Evolutionary conservation across 768 basidiomycete genomes (phyloP).

Genomic region (Coprinopsis strossmayeri): DNA sequence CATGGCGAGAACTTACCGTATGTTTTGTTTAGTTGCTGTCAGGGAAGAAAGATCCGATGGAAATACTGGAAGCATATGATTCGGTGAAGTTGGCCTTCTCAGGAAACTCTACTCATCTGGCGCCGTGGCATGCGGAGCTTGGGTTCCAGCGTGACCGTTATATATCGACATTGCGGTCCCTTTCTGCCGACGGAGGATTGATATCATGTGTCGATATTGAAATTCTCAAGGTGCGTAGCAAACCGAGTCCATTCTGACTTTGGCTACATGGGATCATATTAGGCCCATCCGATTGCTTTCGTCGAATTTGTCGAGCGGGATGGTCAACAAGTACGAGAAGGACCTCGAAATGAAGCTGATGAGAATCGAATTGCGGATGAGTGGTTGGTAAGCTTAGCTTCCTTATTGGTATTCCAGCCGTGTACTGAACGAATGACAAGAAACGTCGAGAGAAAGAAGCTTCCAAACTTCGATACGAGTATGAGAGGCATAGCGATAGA

Average conservation of each 20-base stretch:
- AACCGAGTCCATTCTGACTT: not conserved
- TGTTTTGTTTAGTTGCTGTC: slow-evolving; percentile 50
- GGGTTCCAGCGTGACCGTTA: slow-evolving; percentile 67
- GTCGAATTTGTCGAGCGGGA: slow-evolving; percentile 57
- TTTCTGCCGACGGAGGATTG: slow-evolving; percentile 77
- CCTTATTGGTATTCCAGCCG: not conserved
- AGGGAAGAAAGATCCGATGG: slow-evolving; percentile 69
- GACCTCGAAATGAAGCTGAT: slow-evolving; percentile 65
- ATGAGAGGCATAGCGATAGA: slow-evolving; percentile 47
- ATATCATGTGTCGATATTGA: slow-evolving; percentile 71
- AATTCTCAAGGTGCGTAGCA: slow-evolving; percentile 48
- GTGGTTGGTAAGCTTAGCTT: slow-evolving; percentile 57
- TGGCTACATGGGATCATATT: not conserved
- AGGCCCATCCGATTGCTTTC: slow-evolving; percentile 75
- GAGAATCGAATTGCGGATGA: slow-evolving; percentile 51
- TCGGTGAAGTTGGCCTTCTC: slow-evolving; percentile 58
- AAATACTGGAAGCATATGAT: slow-evolving; percentile 76
- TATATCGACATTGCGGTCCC: slow-evolving; percentile 69
- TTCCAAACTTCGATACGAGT: slow-evolving; percentile 47
- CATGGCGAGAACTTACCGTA: not conserved
- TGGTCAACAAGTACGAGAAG: slow-evolving; percentile 44
- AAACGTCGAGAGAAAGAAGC: slow-evolving; percentile 51
- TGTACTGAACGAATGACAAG: slow-evolving; percentile 25
- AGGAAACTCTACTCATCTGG: slow-evolving; percentile 84
- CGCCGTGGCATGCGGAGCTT: slow-evolving; percentile 83